phyloP scores from a whole-genome alignment of 2,329 filamentous ascomycete genomes.

The Diaporthe vexans region DNA sequence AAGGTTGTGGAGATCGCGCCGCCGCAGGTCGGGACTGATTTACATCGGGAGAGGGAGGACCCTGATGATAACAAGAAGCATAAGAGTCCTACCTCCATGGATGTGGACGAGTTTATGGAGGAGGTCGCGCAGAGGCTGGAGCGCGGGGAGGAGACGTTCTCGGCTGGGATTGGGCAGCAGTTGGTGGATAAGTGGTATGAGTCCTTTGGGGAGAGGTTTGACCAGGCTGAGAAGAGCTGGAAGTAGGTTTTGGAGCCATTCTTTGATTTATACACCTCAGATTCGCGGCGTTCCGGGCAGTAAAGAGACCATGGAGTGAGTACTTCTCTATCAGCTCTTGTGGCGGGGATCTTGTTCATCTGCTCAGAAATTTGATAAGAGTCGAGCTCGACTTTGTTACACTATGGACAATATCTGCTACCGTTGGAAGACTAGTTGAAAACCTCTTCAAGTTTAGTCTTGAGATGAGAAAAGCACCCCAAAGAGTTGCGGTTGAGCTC shows the following conservation, averaged over 20 bases:
- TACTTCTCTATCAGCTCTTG: background rate
- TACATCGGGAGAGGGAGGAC: conserved; percentile 68
- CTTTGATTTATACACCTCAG: no score
- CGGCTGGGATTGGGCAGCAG: conserved; percentile 53
- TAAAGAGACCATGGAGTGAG: background rate
- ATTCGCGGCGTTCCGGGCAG: background rate
- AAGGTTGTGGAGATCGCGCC: conserved; percentile 69
- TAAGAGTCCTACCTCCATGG: conserved; percentile 62
- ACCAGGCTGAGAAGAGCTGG: conserved; percentile 40
- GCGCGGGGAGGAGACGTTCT: conserved; percentile 62
- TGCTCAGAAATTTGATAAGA: background rate
- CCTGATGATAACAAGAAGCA: conserved; percentile 72
- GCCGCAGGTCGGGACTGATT: conserved; percentile 66
- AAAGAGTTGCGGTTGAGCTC: no score
- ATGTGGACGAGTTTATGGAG: conserved; percentile 67
- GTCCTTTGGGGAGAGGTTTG: conserved; percentile 38
- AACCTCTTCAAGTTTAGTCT: no score
- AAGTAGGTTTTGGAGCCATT: background rate
- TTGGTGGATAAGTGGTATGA: conserved; percentile 41
- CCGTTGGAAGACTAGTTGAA: no score
- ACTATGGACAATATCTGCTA: background rate
- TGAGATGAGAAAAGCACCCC: no score
- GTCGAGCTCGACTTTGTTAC: background rate
- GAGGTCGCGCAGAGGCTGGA: conserved; percentile 61
- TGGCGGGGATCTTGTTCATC: background rate